Base-by-base conservation (phyloP, 371 early-diverging fungal genomes). In the Mucor racemosus region DNA sequence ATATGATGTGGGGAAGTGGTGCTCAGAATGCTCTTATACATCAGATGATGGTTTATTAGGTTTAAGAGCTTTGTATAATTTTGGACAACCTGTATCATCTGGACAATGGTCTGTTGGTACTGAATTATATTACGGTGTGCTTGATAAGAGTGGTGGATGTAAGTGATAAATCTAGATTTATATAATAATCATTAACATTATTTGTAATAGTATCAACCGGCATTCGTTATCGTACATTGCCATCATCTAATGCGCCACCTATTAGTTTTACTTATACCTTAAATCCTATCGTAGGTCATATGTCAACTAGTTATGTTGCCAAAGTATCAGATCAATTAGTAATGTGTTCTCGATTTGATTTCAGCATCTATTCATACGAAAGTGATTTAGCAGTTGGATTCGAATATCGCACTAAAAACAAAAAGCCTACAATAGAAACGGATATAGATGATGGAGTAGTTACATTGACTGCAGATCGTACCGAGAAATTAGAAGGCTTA, bases 81-180 rank as follows among this genome's bases (percentile, higher is more conserved):
- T 94, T 71, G 86, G 89, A n/a, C 77, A 85, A 13, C 68, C 69
- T 11, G 56, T 35, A 62, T 56, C 69, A 8, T 69, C 70, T 60
- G 88, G 90, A 1, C 85, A 88, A 68, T 92, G 92, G 92, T 88
- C 91, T 0, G 74, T 82, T 14, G 95, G 95, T 11, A 88, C 86
- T 40, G 97, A 95, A 74, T 46, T 94, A 10, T 95, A 94, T 71
- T 95, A 91, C 69, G 92, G 94, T 8, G 89, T 88, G 3, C 84
- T 91, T 42, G 95, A 95, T 46, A 87, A 88, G 68, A 94, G 93
- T 68, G 97, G 95, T 58, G 97, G 97, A 72, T 75, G 95, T 93
- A 87, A 79, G 86, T 78, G 15, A 26, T 3, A 26, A 26, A 26
- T 26, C 3, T 26, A 26, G 26, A 26, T 26, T 26, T 26, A 26